A percentile compares a stretch with the other conserved stretches of the same genome.
Conservation (phyloP, 116 monocot species). For the Thalassia testudinum region DNA sequence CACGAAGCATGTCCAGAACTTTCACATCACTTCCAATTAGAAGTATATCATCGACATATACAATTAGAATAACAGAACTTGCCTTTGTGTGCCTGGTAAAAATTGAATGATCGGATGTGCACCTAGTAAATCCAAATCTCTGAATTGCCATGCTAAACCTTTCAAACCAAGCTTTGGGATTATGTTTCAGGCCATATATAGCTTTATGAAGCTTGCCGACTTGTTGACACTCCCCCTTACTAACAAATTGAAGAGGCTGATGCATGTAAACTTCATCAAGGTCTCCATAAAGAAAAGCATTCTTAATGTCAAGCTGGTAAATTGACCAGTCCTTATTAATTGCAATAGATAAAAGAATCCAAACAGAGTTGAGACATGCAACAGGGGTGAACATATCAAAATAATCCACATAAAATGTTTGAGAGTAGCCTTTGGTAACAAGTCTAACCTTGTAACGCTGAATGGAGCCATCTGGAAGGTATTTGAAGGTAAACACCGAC, state of each 20-base stretch:
- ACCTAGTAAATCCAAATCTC: background rate
- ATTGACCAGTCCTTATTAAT: background rate
- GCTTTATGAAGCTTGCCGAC: constrained; percentile 1
- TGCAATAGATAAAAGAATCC: background rate
- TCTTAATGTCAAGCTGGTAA: background rate
- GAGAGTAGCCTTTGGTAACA: background rate
- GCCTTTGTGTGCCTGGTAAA: background rate
- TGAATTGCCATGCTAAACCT: background rate
- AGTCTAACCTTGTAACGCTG: background rate
- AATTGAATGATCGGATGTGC: background rate
- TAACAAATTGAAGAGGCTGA: background rate
- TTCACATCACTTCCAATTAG: background rate
- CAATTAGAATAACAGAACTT: background rate
- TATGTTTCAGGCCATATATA: constrained; percentile 5
- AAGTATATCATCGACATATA: constrained; percentile 7
- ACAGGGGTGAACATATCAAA: background rate
- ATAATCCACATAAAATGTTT: background rate
- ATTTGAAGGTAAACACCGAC: too few species aligned
- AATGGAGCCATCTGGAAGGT: too few species aligned
- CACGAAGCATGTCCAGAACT: background rate
- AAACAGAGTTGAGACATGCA: background rate
- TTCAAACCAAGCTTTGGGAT: background rate
- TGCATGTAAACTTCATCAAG: background rate
- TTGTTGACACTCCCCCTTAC: background rate
- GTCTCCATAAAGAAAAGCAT: background rate